Conservation (phyloP, 2,329 filamentous ascomycete species). For the Aspergillus awamori region DNA sequence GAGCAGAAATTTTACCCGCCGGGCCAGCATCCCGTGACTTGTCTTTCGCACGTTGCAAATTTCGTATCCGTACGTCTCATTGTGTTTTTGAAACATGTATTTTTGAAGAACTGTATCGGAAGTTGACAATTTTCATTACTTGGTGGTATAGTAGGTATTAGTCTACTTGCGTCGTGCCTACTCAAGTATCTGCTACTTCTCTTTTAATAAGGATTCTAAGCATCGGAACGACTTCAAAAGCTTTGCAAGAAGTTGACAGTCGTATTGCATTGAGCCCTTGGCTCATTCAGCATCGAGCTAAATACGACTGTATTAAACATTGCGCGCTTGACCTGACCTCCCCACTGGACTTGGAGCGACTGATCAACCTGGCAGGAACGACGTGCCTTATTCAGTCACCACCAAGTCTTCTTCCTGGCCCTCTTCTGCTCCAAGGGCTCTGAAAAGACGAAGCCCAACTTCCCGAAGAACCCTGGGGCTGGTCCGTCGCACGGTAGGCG, state of each 20-base stretch:
- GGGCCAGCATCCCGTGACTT: conserved; percentile 18
- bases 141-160: background rate
- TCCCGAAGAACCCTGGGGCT: conserved; percentile 21
- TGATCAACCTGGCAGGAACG: background rate
- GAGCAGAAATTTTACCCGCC: conserved; percentile 23
- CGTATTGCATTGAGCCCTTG: background rate
- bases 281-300: background rate
- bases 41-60: background rate
- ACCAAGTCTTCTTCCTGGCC: conserved; percentile 46
- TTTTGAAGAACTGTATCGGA: background rate
- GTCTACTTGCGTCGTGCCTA: background rate
- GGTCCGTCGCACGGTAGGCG: conserved; percentile 51
- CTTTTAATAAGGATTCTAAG: background rate
- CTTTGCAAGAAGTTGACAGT: background rate
- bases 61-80: background rate
- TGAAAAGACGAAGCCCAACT: conserved; percentile 38
- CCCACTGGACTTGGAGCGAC: background rate
- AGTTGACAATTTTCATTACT: background rate
- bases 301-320: background rate
- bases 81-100: background rate
- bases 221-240: background rate
- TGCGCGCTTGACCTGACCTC: background rate
- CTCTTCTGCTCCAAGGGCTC: conserved; percentile 43
- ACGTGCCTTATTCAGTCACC: conserved; percentile 28
- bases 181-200: background rate